A percentile compares a stretch with the other conserved stretches of the same genome.
These are phyloP conservation scores for Misopates orontium DNA, from an alignment of 257 asterid species.

Conservation along the genomic window DNA sequence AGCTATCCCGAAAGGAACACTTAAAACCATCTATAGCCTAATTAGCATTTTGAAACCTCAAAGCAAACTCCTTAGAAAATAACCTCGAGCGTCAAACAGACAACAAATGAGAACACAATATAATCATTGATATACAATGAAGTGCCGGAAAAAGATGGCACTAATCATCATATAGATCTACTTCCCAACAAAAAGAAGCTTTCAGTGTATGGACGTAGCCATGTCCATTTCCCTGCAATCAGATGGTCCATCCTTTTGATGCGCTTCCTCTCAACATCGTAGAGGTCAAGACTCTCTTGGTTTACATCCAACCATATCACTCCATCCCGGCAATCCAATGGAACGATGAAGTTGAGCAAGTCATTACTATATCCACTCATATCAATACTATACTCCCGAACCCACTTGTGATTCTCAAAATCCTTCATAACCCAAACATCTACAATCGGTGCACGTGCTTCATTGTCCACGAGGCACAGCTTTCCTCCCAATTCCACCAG, in stretches of 20 bases:
- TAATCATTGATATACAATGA: constrained; percentile 13
- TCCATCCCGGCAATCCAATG: constrained; percentile 45
- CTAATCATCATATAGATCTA: constrained; percentile 30
- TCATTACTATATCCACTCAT: constrained; percentile 37
- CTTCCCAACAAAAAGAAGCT: constrained; percentile 50
- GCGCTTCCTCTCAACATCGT: constrained; percentile 50
- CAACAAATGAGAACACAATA: constrained; percentile 12
- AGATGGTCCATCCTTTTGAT: constrained; percentile 53
- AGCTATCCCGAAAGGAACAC: constrained; percentile 15
- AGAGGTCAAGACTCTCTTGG: constrained; percentile 49
- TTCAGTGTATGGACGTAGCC: constrained; percentile 52
- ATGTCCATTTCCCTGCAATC: constrained; percentile 52
- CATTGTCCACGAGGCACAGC: constrained; percentile 49
- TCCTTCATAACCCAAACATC: constrained; percentile 61
- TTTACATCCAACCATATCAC: constrained; percentile 51
- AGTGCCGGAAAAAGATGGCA: constrained; percentile 38
- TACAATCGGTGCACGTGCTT: constrained; percentile 33
- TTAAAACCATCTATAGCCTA: constrained; percentile 17
- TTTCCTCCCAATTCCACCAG: constrained; percentile 53
- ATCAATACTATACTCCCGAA: constrained; percentile 40
- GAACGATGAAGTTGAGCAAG: constrained; percentile 34
- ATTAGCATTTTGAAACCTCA: constrained; percentile 18
- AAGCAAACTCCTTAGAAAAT: neutral
- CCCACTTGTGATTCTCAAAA: constrained; percentile 43
- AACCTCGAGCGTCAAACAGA: constrained; percentile 24